phyloP scores from a whole-genome alignment of 2,329 filamentous ascomycete species.

The Trichophyton equinum region DNA sequence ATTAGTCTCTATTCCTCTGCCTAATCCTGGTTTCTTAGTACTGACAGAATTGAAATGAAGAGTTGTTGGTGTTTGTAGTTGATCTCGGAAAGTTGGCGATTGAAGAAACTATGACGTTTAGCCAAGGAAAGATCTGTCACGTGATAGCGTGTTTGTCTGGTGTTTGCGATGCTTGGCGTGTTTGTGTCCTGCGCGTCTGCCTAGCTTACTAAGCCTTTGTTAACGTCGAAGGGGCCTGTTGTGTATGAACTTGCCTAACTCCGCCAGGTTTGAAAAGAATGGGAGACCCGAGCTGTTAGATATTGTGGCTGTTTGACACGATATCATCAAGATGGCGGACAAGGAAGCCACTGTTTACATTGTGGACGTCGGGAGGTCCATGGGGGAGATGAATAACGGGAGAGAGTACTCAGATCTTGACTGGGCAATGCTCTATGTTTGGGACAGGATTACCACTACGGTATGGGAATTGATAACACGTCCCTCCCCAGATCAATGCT shows the following conservation, averaged over 20 bases:
- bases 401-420: conserved; percentile 71
- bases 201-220: conserved; percentile 15
- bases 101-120: not conserved
- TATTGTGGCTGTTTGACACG: not conserved
- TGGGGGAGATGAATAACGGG: conserved; percentile 59
- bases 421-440: conserved; percentile 81
- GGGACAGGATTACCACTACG: conserved; percentile 76
- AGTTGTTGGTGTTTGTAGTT: not conserved
- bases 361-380: conserved; percentile 75
- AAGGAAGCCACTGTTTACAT: conserved; percentile 93
- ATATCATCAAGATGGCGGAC: conserved; percentile 54
- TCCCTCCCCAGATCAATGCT: not conserved
- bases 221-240: too few species aligned
- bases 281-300: too few species aligned
- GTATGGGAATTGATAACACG: conserved; percentile 31
- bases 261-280: not conserved
- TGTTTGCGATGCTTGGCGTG: conserved; percentile 16
- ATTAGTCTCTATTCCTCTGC: not conserved
- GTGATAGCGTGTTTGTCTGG: conserved; percentile 23
- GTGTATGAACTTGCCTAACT: not conserved
- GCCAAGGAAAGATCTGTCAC: conserved; percentile 20
- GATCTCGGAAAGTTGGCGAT: not conserved
- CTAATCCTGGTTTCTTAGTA: not conserved
- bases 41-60: not conserved
- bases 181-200: conserved; percentile 32